Base-by-base conservation (phyloP, 2,329 filamentous ascomycete species). In the Penicillium frequentans region DNA sequence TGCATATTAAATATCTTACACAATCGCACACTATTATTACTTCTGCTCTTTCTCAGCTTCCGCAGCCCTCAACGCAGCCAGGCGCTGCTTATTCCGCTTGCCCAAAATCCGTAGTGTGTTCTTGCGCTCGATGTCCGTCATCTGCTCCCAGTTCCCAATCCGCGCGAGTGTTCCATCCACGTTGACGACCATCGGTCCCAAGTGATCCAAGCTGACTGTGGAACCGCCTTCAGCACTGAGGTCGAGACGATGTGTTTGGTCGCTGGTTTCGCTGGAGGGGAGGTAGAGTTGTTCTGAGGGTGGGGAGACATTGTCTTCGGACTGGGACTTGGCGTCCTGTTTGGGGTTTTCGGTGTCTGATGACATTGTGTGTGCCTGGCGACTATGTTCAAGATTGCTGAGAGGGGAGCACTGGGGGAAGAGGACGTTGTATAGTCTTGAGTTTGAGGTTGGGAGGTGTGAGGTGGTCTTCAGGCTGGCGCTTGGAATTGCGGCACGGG, bases 161-260 rank as follows among this genome's bases (percentile, higher is more conserved):
- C 89, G 82, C 55, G 86, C 86, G 64, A 91, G 73, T 9, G 86
- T 86, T 21, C 90, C 90, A 72, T 93, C 87, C 59, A 80, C 77
- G 71, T 91, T 89, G 54, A 92, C 86, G 1, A 93, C 88, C 65
- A 92, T 79, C 1, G 90, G 90, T 0, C 90, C 89, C 24, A 92
- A 77, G 59, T 85, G 81, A 68, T 90, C 87, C 9, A 92, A 81
- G 49, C 81, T 84, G 44, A 89, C 79, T 1, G 70, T 70, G 14
- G 74, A 67, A 10, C 69, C 68, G 27, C 67, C 69, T 8, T 65
- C 64, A 9, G 62, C 60, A 43, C 69, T 68, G 27, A 84, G 75
- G 70, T 98, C 93, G 69, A 95, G 90, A 81, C 93, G 92, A 89
- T 96, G 79, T 88, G 83, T 76, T 46, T 65, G 48, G 2, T 91